Evolutionary conservation across 768 basidiomycete genomes (phyloP).

Genomic region (Boletus coccyginus): DNA sequence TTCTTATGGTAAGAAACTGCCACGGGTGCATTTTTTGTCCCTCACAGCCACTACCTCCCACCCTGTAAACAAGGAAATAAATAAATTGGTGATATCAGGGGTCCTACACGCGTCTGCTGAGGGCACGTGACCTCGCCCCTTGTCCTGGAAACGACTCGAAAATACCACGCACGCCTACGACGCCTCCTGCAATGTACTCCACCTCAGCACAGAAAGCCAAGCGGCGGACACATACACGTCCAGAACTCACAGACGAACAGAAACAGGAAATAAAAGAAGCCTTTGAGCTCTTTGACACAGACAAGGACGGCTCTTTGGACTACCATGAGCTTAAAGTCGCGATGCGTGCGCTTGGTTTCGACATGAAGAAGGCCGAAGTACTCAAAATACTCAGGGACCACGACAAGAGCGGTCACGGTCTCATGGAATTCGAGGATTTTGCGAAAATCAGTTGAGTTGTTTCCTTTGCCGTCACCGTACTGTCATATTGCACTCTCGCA

Average conservation of each 20-base stretch:
- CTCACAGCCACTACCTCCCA: no score
- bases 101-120: constrained; percentile 29
- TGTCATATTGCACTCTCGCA: neutral
- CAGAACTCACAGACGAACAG: constrained; percentile 84
- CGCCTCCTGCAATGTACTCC: constrained; percentile 44
- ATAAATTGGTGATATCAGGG: constrained; percentile 10
- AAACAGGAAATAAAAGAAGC: constrained; percentile 98
- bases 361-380: constrained; percentile 97
- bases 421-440: constrained; percentile 94
- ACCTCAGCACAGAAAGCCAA: constrained; percentile 72
- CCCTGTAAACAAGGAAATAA: no score
- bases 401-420: constrained; percentile 74
- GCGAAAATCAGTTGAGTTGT: constrained; percentile 80
- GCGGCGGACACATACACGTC: constrained; percentile 68
- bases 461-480: neutral
- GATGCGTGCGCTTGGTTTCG: constrained; percentile 96
- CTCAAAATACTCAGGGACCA: constrained; percentile 91
- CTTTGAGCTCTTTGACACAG: constrained; percentile 98
- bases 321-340: constrained; percentile 99
- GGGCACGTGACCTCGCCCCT: constrained; percentile 23
- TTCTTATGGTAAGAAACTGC: no score
- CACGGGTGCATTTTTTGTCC: no score
- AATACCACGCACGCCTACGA: neutral
- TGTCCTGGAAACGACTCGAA: neutral
- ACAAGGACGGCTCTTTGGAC: constrained; percentile 94